Conservation (phyloP, 1,284 basidiomycete species). For the Ganoderma lingzhi region DNA sequence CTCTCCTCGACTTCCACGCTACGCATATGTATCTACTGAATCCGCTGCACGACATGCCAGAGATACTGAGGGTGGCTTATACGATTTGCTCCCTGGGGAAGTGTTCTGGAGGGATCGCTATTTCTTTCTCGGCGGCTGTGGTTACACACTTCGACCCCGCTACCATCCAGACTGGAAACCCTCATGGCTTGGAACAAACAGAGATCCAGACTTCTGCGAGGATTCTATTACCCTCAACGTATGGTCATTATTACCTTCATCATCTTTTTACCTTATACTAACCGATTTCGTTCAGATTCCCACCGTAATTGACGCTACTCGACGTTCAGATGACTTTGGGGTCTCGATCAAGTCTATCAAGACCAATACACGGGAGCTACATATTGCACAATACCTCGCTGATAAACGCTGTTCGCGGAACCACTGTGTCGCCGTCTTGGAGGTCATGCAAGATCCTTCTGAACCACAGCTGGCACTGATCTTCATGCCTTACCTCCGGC, state of each 20-base stretch:
- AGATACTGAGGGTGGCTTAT: constrained; percentile 4
- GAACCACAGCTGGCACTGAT: constrained; percentile 23
- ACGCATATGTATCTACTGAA: constrained; percentile 9
- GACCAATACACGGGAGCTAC: constrained; percentile 17
- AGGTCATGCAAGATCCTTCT: constrained; percentile 29
- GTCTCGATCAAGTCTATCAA: constrained; percentile 36
- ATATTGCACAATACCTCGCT: constrained; percentile 23
- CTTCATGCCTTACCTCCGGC: constrained; percentile 39
- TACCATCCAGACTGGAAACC: constrained; percentile 25
- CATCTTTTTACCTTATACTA: background rate
- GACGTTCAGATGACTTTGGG: constrained; percentile 22
- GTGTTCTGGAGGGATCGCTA: constrained; percentile 14
- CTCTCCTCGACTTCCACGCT: background rate
- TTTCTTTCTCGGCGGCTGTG: constrained; percentile 4
- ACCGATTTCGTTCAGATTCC: constrained; percentile 7
- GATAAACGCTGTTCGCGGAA: constrained; percentile 17
- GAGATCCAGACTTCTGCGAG: constrained; percentile 16
- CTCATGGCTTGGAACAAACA: constrained; percentile 23
- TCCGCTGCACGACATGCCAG: background rate
- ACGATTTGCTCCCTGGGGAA: constrained; percentile 4
- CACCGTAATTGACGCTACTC: constrained; percentile 36
- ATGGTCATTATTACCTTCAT: background rate
- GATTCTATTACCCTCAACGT: constrained; percentile 16
- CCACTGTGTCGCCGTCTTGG: constrained; percentile 33
- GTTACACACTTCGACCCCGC: constrained; percentile 23